These are phyloP conservation scores for Chrysanthemum seticuspe DNA, from an alignment of 129 eudicot genomes.

Conservation along the genomic window DNA sequence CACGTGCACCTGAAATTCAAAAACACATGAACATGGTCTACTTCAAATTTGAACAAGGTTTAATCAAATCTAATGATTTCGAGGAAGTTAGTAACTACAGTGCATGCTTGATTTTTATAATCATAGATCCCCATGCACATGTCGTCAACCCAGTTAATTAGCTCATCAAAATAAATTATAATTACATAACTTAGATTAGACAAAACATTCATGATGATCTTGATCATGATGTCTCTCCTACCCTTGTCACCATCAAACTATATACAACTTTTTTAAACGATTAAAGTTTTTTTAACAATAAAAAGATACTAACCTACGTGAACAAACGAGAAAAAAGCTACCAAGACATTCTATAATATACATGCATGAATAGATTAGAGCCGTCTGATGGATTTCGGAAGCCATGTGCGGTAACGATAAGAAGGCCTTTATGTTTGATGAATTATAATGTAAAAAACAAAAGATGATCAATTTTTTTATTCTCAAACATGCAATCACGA, in stretches of 20 bases:
- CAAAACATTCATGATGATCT: neutral
- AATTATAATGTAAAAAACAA: no score
- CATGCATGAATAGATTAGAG: neutral
- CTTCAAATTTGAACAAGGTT: conserved; percentile 2
- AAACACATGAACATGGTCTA: conserved; percentile 7
- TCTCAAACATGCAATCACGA: no score
- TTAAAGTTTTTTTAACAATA: no score
- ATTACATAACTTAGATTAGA: neutral
- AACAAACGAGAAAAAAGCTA: no score
- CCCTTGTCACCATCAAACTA: neutral
- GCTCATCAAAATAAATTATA: neutral
- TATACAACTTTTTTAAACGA: no score
- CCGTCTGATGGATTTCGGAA: no score
- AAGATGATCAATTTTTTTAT: no score
- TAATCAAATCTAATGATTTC: conserved; percentile 10
- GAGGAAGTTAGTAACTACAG: conserved; percentile 9
- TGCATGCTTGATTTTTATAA: conserved; percentile 20
- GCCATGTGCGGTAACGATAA: no score
- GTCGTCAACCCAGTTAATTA: neutral
- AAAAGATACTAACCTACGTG: no score
- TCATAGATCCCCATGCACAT: conserved; percentile 31
- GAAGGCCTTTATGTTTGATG: no score
- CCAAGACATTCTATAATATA: no score
- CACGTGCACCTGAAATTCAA: conserved; percentile 17
- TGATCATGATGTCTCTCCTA: conserved; percentile 27